phyloP scores from a whole-genome alignment of 495 filamentous ascomycete genomes.

The Mytilinidion resinicola region DNA sequence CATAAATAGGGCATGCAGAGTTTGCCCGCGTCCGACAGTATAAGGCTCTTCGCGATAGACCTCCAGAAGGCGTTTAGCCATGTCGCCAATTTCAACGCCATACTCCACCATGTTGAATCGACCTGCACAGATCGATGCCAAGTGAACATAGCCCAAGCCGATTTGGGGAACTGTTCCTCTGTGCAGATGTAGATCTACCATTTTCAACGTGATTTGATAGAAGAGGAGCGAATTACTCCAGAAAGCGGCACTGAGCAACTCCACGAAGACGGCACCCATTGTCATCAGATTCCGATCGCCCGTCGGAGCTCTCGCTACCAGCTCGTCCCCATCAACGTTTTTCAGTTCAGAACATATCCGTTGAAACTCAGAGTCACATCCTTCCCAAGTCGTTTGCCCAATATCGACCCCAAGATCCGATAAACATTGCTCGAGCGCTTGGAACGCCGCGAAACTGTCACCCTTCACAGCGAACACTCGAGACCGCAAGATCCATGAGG shows the following conservation, averaged over 20 bases:
- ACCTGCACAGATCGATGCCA: conserved; percentile 64
- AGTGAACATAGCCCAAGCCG: conserved; percentile 67
- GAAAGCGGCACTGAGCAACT: conserved; percentile 73
- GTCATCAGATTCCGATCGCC: conserved; percentile 53
- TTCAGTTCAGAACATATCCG: conserved; percentile 53
- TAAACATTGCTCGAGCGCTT: conserved; percentile 60
- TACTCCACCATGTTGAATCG: conserved; percentile 69
- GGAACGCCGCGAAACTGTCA: conserved; percentile 61
- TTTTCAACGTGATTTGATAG: conserved; percentile 66
- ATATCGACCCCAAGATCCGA: conserved; percentile 59
- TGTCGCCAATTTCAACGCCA: conserved; percentile 55
- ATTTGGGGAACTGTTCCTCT: conserved; percentile 66
- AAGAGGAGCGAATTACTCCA: conserved; percentile 73
- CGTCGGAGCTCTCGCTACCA: conserved; percentile 45
- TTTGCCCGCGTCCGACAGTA: conserved; percentile 62
- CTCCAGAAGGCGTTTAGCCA: conserved; percentile 61
- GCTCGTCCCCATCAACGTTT: conserved; percentile 49
- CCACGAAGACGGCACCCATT: conserved; percentile 66
- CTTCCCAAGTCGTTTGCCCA: conserved; percentile 59
- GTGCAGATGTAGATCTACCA: conserved; percentile 61
- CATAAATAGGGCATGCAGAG: conserved; percentile 66
- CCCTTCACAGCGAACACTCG: conserved; percentile 68
- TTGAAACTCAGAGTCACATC: conserved; percentile 67
- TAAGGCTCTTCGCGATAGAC: conserved; percentile 57
- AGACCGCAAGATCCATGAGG: conserved; percentile 70